A percentile compares a stretch with the other conserved stretches of the same genome.
phyloP scores from a whole-genome alignment of 1,284 basidiomycete species.

The Phaffia rhodozyma region DNA sequence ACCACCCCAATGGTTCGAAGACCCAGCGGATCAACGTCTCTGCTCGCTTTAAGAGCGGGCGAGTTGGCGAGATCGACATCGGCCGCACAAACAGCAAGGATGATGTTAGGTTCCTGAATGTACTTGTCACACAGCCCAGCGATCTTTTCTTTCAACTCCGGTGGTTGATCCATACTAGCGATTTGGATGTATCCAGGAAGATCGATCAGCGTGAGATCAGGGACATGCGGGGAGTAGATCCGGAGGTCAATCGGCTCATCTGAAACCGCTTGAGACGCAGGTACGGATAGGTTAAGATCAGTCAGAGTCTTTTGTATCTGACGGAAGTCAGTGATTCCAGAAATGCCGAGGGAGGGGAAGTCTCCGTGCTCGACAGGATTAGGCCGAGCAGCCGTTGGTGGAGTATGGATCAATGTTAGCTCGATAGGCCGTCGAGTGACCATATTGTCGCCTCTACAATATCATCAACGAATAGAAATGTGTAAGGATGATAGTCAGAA shows the following conservation, averaged over 20 bases:
- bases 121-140: slow-evolving; percentile 82
- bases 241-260: slow-evolving; percentile 91
- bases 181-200: slow-evolving; percentile 97
- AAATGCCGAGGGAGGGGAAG: slow-evolving; percentile 78
- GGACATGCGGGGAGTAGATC: slow-evolving; percentile 90
- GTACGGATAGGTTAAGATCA: slow-evolving; percentile 89
- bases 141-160: slow-evolving; percentile 87
- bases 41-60: slow-evolving; percentile 81
- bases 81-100: slow-evolving; percentile 92
- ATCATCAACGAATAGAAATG: slow-evolving; percentile 1
- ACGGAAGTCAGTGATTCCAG: slow-evolving; percentile 77
- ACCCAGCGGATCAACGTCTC: slow-evolving; percentile 88
- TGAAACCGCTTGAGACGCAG: slow-evolving; percentile 77
- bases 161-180: slow-evolving; percentile 88
- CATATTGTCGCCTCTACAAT: slow-evolving; percentile 88
- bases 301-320: slow-evolving; percentile 85
- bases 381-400: slow-evolving; percentile 43
- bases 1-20: slow-evolving; percentile 92
- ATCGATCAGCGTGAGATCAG: slow-evolving; percentile 93
- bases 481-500: background rate
- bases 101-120: slow-evolving; percentile 94
- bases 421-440: slow-evolving; percentile 97
- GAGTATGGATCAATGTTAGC: slow-evolving; percentile 88
- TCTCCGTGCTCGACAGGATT: slow-evolving; percentile 78
- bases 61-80: slow-evolving; percentile 98